phyloP scores from a whole-genome alignment of 2,329 filamentous ascomycete species.

The Colletotrichum sp. region DNA sequence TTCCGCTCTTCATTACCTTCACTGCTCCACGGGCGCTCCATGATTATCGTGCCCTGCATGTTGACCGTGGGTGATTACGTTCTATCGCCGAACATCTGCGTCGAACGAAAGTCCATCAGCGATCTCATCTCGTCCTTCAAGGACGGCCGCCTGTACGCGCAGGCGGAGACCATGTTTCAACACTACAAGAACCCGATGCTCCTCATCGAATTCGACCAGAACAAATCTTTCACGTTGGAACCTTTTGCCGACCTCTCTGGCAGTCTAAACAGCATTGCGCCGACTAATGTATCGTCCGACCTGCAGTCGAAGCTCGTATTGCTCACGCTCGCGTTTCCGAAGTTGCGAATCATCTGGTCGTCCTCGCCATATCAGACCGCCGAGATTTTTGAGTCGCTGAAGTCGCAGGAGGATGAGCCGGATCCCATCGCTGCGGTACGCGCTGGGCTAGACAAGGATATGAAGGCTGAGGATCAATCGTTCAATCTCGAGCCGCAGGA shows the following conservation, averaged over 20 bases:
- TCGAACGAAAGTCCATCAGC: slow-evolving; percentile 92
- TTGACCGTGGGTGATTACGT: slow-evolving; percentile 97
- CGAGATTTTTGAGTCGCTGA: slow-evolving; percentile 94
- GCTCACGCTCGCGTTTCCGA: slow-evolving; percentile 89
- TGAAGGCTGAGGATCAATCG: slow-evolving; percentile 68
- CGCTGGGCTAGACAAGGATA: slow-evolving; percentile 73
- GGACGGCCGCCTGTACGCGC: slow-evolving; percentile 89
- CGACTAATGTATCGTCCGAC: slow-evolving; percentile 67
- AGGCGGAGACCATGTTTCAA: slow-evolving; percentile 92
- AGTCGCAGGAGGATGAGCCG: slow-evolving; percentile 87
- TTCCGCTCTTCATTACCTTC: slow-evolving; percentile 93
- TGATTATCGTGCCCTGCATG: slow-evolving; percentile 92
- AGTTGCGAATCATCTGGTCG: slow-evolving; percentile 91
- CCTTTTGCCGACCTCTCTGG: slow-evolving; percentile 72
- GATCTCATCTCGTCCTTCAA: slow-evolving; percentile 92
- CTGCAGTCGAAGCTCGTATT: slow-evolving; percentile 92
- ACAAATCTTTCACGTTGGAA: slow-evolving; percentile 95
- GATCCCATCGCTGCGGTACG: slow-evolving; percentile 88
- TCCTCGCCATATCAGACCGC: slow-evolving; percentile 93
- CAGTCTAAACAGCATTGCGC: slow-evolving; percentile 67
- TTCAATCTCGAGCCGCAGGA: slow-evolving; percentile 90
- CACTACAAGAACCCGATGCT: slow-evolving; percentile 91
- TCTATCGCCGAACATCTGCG: slow-evolving; percentile 85
- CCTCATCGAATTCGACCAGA: slow-evolving; percentile 96
- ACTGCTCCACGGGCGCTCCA: slow-evolving; percentile 85